Evolutionary conservation across 2,329 filamentous ascomycete species (phyloP).

Genomic region (Cladobotryum protrusum): DNA sequence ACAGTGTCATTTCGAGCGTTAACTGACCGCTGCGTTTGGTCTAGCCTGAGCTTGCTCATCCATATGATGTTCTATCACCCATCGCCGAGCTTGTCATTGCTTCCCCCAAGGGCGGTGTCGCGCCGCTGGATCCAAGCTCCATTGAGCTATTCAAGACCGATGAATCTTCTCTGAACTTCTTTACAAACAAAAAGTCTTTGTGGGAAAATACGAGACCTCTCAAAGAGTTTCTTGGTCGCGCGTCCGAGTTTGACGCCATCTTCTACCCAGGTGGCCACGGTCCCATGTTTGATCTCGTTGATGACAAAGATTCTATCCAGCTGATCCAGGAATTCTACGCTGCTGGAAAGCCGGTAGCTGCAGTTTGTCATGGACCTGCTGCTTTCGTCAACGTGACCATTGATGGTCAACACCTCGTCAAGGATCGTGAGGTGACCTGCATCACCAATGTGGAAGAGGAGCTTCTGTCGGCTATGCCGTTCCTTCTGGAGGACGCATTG

Average conservation of each 20-base stretch:
- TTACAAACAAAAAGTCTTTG: slow-evolving; percentile 47
- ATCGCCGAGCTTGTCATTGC: slow-evolving; percentile 51
- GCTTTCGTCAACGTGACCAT: slow-evolving; percentile 53
- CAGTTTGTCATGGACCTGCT: slow-evolving; percentile 64
- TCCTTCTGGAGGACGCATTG: slow-evolving; percentile 43
- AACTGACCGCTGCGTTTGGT: neutral
- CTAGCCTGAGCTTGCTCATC: slow-evolving; percentile 59
- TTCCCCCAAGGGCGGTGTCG: slow-evolving; percentile 55
- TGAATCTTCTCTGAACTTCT: slow-evolving; percentile 43
- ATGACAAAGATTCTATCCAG: slow-evolving; percentile 42
- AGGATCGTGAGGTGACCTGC: slow-evolving; percentile 52
- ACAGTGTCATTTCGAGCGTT: neutral
- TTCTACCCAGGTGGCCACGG: slow-evolving; percentile 47
- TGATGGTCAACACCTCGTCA: slow-evolving; percentile 48
- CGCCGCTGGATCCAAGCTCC: slow-evolving; percentile 55
- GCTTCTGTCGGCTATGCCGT: slow-evolving; percentile 1
- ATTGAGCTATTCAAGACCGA: slow-evolving; percentile 51
- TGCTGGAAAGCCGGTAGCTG: slow-evolving; percentile 55
- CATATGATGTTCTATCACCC: slow-evolving; percentile 51
- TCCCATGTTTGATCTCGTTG: slow-evolving; percentile 56
- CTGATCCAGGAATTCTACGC: slow-evolving; percentile 52
- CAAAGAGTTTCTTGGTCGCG: slow-evolving; percentile 2
- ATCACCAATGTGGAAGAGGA: slow-evolving; percentile 55
- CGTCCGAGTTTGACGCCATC: slow-evolving; percentile 24
- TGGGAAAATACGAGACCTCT: slow-evolving; percentile 45